These are phyloP conservation scores for Austroboletus niveus DNA, from an alignment of 1,284 basidiomycete species.

Conservation along the genomic window DNA sequence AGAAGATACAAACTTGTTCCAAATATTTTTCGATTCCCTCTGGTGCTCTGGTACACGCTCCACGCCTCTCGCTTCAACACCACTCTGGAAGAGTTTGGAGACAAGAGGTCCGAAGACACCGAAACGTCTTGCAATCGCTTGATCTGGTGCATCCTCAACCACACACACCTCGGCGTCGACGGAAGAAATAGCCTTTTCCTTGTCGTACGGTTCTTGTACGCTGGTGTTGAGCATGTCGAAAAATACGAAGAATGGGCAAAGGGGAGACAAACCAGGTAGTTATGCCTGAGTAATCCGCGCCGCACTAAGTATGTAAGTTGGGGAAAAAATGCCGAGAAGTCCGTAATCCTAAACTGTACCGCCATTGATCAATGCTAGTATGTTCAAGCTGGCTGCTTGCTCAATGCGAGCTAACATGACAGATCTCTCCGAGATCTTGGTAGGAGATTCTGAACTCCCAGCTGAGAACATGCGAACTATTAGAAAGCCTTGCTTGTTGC, in stretches of 20 bases:
- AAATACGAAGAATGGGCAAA: neutral
- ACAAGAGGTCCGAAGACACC: slow-evolving; percentile 38
- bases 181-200: slow-evolving; percentile 15
- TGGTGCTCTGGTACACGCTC: slow-evolving; percentile 49
- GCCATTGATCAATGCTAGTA: no score
- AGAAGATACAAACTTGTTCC: slow-evolving; percentile 44
- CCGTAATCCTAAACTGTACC: no score
- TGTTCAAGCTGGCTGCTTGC: no score
- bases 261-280: no score
- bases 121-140: slow-evolving; percentile 36
- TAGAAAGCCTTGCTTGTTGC: no score
- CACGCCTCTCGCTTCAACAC: slow-evolving; percentile 51
- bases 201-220: slow-evolving; percentile 12
- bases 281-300: no score
- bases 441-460: no score
- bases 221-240: neutral
- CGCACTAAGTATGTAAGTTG: no score
- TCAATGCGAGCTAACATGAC: no score
- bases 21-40: slow-evolving; percentile 43
- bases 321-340: no score
- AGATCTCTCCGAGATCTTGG: no score
- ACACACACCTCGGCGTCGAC: neutral
- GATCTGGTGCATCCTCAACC: slow-evolving; percentile 31
- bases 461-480: no score
- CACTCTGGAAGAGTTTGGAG: slow-evolving; percentile 40